phyloP scores from a whole-genome alignment of 805 yeast genomes.

The Candida ponderosae region DNA sequence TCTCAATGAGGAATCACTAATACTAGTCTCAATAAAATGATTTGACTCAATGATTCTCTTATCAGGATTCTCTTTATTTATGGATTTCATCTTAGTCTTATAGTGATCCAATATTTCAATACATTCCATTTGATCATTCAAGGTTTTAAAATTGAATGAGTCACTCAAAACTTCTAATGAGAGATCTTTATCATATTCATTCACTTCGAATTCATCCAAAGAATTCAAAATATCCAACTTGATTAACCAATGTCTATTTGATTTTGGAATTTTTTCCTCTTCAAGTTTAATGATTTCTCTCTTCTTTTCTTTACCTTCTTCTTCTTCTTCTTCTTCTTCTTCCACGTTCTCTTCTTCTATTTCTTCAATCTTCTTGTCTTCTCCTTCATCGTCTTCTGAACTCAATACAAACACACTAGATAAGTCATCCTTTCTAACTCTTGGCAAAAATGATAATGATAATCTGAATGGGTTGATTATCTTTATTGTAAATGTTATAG shows the following conservation, averaged over 20 bases:
- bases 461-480: slow-evolving; percentile 23
- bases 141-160: slow-evolving; percentile 31
- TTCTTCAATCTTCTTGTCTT: slow-evolving; percentile 16
- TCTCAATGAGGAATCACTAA: slow-evolving; percentile 31
- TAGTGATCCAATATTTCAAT: slow-evolving; percentile 2
- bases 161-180: slow-evolving; percentile 64
- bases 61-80: slow-evolving; percentile 3
- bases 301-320: slow-evolving; percentile 11
- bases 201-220: background rate
- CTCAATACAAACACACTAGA: slow-evolving; percentile 18
- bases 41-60: slow-evolving; percentile 5
- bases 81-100: background rate
- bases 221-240: slow-evolving; percentile 21
- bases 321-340: slow-evolving; percentile 6
- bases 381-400: slow-evolving; percentile 2
- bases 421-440: slow-evolving; percentile 18
- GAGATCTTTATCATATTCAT: slow-evolving; percentile 25
- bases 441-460: slow-evolving; percentile 24
- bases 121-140: slow-evolving; percentile 45
- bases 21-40: slow-evolving; percentile 23
- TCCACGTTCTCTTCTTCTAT: slow-evolving; percentile 1
- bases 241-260: slow-evolving; percentile 29
- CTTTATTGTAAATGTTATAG: slow-evolving; percentile 15
- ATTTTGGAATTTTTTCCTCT: slow-evolving; percentile 16
- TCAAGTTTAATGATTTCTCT: background rate